Base-by-base conservation (phyloP, 2,329 filamentous ascomycete species). In the Lasiodiplodia sp. region DNA sequence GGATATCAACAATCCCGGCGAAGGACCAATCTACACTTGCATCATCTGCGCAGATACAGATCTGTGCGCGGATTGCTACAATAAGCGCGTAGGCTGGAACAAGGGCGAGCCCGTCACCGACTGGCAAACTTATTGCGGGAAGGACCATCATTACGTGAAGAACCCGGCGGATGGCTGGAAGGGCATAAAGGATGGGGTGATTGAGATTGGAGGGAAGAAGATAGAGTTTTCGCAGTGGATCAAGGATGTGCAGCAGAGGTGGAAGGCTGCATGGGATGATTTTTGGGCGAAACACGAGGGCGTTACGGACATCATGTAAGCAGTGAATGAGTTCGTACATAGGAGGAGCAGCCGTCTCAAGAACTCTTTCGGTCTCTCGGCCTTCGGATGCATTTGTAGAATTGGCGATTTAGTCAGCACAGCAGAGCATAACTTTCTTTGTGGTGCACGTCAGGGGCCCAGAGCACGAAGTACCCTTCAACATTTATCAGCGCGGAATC, bases 251-350 rank as follows among this genome's bases (percentile, higher is more conserved):
- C 71, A 73, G 44, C 68, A 70, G 25, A 69, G 68, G 40, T 76
- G 72, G 74, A 56, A 40, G 18, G 66, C 69, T 25, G 73, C 72
- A 31, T 76, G 73, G 73, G 69, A 71, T 37, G 52, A 11, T 14
- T 74, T 69, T 51, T 75, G 72, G 73, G 60, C 55, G 14, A 69
- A 44, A 40, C 68, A 72, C 44, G 69, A 37, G 47, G 60, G 31
- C 7, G 28, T 52, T n/a, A 12, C 2, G 12, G 60, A 64, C 25
- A 21, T 64, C 11, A 16, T 38, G 44, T 52, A 64, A 21, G 10
- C 44, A 3, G n/a, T 21, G 44, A 4, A 14, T 10, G n/a, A 21
- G n/a, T 6, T n/a, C 7, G 18, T n/a, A 8, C 31, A 34, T 11
- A 2, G 44, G 7, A 2, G 44, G 7, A 47, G n/a, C 1, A 47